phyloP scores from a whole-genome alignment of 768 basidiomycete species.

The Antrodiella citrinella region DNA sequence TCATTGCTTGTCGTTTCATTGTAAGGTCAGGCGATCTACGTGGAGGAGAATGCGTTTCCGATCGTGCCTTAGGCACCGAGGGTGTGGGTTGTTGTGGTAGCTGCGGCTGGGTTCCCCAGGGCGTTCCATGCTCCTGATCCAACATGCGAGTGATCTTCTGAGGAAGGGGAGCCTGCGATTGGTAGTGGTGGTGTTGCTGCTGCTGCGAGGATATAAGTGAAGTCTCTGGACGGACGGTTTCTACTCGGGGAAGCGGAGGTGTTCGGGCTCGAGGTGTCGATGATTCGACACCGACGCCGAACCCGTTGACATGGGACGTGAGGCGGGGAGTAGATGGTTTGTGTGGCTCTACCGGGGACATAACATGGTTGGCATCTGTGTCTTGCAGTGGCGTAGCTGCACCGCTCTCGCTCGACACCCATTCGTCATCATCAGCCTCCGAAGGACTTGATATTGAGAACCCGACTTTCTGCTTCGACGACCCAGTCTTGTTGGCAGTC shows the following conservation, averaged over 20 bases:
- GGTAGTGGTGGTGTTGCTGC: slow-evolving; percentile 11
- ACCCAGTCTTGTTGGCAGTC: slow-evolving; percentile 7
- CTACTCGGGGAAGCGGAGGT: slow-evolving; percentile 17
- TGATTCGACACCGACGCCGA: slow-evolving; percentile 12
- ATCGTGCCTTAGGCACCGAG: slow-evolving; percentile 24
- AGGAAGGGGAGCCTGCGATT: not conserved
- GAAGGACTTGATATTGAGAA: slow-evolving; percentile 51
- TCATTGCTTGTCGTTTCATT: slow-evolving; percentile 33
- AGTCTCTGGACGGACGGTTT: slow-evolving; percentile 11
- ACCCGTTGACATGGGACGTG: slow-evolving; percentile 9
- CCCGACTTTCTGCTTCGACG: slow-evolving; percentile 34
- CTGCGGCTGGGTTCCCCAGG: slow-evolving; percentile 5
- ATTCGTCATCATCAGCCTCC: slow-evolving; percentile 54
- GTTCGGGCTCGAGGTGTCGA: slow-evolving; percentile 23
- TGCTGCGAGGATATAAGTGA: slow-evolving; percentile 3
- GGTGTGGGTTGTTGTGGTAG: slow-evolving; percentile 18
- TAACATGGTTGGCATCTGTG: slow-evolving; percentile 31
- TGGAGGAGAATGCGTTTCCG: slow-evolving; percentile 32
- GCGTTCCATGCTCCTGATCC: slow-evolving; percentile 8
- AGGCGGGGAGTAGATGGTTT: slow-evolving; percentile 10
- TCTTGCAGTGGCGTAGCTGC: slow-evolving; percentile 54
- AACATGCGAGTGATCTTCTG: not conserved
- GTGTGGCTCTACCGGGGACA: slow-evolving; percentile 19
- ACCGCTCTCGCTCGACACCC: slow-evolving; percentile 75
- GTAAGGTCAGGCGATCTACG: slow-evolving; percentile 28